phyloP scores from a whole-genome alignment of 306 rosid genomes.

The Cucurbita maxima region DNA sequence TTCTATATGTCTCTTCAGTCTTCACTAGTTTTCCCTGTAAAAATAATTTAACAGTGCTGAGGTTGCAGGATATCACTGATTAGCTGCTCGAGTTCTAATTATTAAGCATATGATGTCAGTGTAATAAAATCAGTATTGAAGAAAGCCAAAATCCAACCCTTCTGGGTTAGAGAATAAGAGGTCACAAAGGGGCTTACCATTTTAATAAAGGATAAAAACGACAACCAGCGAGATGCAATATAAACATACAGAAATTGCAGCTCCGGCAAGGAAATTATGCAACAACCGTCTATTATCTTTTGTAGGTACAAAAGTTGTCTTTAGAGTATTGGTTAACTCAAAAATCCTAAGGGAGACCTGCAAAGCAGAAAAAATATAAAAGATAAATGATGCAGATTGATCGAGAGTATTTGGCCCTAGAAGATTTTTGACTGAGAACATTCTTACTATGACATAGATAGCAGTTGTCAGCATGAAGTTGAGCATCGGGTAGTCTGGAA shows the following conservation, averaged over 20 bases:
- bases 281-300: conserved; percentile 74
- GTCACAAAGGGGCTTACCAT: conserved; percentile 28
- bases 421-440: background rate
- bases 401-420: background rate
- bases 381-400: background rate
- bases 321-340: conserved; percentile 78
- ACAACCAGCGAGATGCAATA: conserved; percentile 52
- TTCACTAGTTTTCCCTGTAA: background rate
- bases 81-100: background rate
- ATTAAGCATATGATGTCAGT: background rate
- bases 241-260: conserved; percentile 36
- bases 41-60: background rate
- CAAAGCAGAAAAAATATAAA: conserved; percentile 17
- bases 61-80: background rate
- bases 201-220: conserved; percentile 45
- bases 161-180: background rate
- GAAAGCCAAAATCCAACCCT: background rate
- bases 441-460: conserved; percentile 59
- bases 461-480: conserved; percentile 95
- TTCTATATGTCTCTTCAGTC: background rate
- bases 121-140: background rate
- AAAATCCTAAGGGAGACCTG: conserved; percentile 86
- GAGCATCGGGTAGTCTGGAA: conserved; percentile 85
- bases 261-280: conserved; percentile 63
- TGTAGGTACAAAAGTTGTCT: conserved; percentile 64